Evolutionary conservation across 371 early-diverging fungal species (phyloP), one percentile per base, ranked within the genome.

Genomic region (Mucor racemosus): DNA sequence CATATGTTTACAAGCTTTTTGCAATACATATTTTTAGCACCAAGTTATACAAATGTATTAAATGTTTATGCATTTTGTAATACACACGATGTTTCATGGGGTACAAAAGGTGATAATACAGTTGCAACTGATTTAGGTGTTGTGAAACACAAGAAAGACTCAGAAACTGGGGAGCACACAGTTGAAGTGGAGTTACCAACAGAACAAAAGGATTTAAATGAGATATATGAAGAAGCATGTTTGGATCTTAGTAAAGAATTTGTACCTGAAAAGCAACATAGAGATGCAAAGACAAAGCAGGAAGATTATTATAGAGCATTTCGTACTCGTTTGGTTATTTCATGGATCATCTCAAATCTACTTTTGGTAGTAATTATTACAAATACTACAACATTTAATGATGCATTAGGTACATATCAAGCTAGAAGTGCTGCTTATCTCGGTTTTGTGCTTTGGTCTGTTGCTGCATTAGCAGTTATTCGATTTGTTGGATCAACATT

Each of bases 61-160:
- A 96, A 88, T 81, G 93, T 95, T 6, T 98, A 96, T 64, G 96
- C 97, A 0, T 97, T 93, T 78, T 94, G 95, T 73, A 94, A 95
- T 77, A 92, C 91, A 3, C 93, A 93, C 73, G 98, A 98, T 73
- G 95, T 97, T 61, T 89, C 81, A 7, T 97, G 98, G 98, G 98
- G 97, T 26, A 97, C 97, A 36, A 97, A 96, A 79, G 96, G 95
- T 58, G 93, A 92, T 57, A 78, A 84, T 63, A 74, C 71, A 34
- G 68, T 81, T 10, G 71, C 76, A 26, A 80, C 78, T 0, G 80
- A 79, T 68, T 58, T 84, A 38, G 80, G 82, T 74, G 76, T 81
- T 31, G 79, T 78, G 59, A 76, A 80, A 38, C 39, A 75, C 14
- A 74, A 75, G 57, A 78, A 76, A 54, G 79, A 78, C 35, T 57